Percentiles rank a stretch among this genome's conserved stretches.
phyloP scores from a whole-genome alignment of 2,329 filamentous ascomycete genomes.

The Dactylellina drechsleri region DNA sequence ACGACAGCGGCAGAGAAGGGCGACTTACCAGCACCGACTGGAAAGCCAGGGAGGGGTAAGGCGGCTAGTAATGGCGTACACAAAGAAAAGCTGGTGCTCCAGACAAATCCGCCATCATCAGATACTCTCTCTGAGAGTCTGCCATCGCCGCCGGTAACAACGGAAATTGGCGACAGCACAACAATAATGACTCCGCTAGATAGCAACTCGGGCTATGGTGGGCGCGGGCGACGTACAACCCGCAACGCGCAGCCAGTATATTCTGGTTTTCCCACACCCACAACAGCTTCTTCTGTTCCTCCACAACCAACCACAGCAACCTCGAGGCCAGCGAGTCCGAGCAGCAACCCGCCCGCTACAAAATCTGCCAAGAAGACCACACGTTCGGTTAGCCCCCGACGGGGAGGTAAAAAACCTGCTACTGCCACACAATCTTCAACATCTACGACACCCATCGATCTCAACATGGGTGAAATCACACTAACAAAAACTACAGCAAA shows the following conservation, averaged over 20 bases:
- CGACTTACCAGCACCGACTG: not conserved
- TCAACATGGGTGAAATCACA: not conserved
- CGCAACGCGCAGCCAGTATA: slow-evolving; percentile 48
- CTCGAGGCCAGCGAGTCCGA: slow-evolving; percentile 31
- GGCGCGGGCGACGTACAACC: slow-evolving; percentile 41
- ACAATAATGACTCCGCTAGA: slow-evolving; percentile 30
- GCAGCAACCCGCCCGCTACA: slow-evolving; percentile 3
- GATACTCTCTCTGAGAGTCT: slow-evolving; percentile 37
- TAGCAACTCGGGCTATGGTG: slow-evolving; percentile 13
- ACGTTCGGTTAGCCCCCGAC: slow-evolving; percentile 44
- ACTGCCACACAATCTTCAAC: slow-evolving; percentile 15
- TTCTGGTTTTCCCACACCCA: slow-evolving; percentile 27
- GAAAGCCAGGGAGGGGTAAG: slow-evolving; percentile 4
- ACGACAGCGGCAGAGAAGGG: slow-evolving; percentile 3
- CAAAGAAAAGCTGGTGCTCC: slow-evolving; percentile 33
- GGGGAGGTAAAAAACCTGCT: slow-evolving; percentile 23
- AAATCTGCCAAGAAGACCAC: slow-evolving; percentile 35
- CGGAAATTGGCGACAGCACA: slow-evolving; percentile 3
- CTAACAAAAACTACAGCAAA: slow-evolving; percentile 18
- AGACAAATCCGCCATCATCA: slow-evolving; percentile 46
- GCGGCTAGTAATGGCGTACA: slow-evolving; percentile 4
- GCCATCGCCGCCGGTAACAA: slow-evolving; percentile 26
- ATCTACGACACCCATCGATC: slow-evolving; percentile 22
- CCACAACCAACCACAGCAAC: slow-evolving; percentile 9
- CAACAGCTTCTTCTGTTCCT: slow-evolving; percentile 12